Conservation (phyloP, 345 rosid genomes). For the Acer negundo region DNA sequence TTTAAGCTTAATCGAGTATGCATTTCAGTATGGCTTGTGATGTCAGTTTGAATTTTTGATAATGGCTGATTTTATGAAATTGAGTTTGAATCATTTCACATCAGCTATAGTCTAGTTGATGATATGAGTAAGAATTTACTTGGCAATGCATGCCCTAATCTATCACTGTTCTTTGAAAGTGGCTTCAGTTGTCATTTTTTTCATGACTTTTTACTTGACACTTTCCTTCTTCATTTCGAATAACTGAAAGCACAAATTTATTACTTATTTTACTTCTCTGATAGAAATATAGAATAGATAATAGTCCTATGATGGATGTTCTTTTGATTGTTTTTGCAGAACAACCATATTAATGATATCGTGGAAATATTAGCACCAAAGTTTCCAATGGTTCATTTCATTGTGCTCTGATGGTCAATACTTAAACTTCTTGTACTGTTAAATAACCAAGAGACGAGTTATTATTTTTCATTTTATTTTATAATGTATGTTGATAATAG, state of each 20-base stretch:
- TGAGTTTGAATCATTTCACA: too few species aligned
- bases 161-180: neutral
- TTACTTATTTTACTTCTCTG: slow-evolving; percentile 1
- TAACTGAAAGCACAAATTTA: neutral
- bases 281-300: neutral
- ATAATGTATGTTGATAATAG: neutral
- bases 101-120: too few species aligned
- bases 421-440: slow-evolving; percentile 4
- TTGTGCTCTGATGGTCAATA: slow-evolving; percentile 20
- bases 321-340: slow-evolving; percentile 39
- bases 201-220: neutral
- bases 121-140: too few species aligned
- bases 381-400: slow-evolving; percentile 53
- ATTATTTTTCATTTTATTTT: slow-evolving; percentile 1
- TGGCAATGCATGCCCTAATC: slow-evolving; percentile 14
- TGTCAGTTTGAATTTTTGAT: too few species aligned
- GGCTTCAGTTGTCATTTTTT: neutral
- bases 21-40: too few species aligned
- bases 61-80: too few species aligned
- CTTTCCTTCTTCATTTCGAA: neutral
- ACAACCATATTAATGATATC: slow-evolving; percentile 51
- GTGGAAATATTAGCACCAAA: slow-evolving; percentile 48
- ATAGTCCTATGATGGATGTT: neutral
- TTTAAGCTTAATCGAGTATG: too few species aligned
- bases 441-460: neutral